phyloP scores from a whole-genome alignment of 2,329 filamentous ascomycete species.

The Epichloe coenophiala region DNA sequence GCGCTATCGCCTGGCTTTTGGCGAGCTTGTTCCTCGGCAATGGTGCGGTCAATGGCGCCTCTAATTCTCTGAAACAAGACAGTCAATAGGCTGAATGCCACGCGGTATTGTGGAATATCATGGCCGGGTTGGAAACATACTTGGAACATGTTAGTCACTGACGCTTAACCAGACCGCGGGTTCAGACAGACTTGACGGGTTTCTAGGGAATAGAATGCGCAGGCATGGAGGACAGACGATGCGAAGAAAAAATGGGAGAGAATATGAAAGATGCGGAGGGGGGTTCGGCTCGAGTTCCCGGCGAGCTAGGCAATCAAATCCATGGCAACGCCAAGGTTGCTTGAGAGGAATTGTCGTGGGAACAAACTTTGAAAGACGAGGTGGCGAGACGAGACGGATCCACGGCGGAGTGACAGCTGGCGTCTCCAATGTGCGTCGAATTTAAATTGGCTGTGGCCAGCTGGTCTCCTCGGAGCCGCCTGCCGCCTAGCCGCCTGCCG shows the following conservation, averaged over 20 bases:
- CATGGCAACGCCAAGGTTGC: no score
- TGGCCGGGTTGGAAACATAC: constrained; percentile 11
- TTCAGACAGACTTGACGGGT: not conserved
- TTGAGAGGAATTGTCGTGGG: no score
- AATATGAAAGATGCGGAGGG: not conserved
- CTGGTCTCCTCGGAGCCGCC: no score
- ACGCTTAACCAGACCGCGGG: not conserved
- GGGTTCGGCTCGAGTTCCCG: no score
- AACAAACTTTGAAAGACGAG: not conserved
- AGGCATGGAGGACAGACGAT: not conserved
- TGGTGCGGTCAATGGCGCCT: constrained; percentile 72
- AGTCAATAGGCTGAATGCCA: constrained; percentile 1
- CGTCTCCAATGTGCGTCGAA: not conserved
- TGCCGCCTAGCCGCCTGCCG: no score
- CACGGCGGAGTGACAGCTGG: not conserved
- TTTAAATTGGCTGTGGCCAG: no score
- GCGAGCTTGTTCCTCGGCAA: constrained; percentile 82
- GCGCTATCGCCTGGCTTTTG: constrained; percentile 42
- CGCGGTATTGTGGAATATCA: not conserved
- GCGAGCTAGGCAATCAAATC: no score
- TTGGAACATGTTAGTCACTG: constrained; percentile 17
- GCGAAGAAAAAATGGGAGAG: not conserved
- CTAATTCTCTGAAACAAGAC: constrained; percentile 46
- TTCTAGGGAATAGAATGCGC: constrained; percentile 1
- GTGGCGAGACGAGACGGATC: not conserved